Conservation (phyloP, 2,329 filamentous ascomycete species). For the Neofusicoccum umdonicola region DNA sequence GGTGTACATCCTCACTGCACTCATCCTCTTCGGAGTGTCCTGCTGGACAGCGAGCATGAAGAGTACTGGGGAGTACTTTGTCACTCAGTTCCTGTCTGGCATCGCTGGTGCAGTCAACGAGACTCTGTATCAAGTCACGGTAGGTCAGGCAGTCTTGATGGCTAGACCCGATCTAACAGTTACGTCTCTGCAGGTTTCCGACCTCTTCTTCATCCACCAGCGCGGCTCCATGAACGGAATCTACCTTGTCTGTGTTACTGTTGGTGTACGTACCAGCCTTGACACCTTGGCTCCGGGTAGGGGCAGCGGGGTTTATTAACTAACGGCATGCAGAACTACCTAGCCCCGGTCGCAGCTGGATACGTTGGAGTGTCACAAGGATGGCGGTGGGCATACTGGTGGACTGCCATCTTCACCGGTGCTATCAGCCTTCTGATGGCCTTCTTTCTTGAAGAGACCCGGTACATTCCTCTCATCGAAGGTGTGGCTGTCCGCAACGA, state of each 20-base stretch:
- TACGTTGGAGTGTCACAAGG: constrained; percentile 35
- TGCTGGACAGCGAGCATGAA: constrained; percentile 47
- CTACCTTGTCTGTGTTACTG: constrained; percentile 42
- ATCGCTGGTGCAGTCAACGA: constrained; percentile 46
- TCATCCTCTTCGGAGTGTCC: constrained; percentile 36
- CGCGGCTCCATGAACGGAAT: constrained; percentile 48
- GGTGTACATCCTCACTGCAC: constrained; percentile 45
- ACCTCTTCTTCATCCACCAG: constrained; percentile 51
- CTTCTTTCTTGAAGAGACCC: constrained; percentile 62
- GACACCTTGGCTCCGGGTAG: constrained; percentile 29
- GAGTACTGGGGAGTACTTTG: constrained; percentile 44
- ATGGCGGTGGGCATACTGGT: constrained; percentile 43
- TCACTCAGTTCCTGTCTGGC: constrained; percentile 45
- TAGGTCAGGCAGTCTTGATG: not conserved
- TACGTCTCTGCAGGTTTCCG: constrained; percentile 44
- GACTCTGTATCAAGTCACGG: constrained; percentile 12
- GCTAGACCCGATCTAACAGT: not conserved
- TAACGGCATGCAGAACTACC: constrained; percentile 49
- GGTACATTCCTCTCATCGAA: constrained; percentile 46
- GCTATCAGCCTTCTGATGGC: constrained; percentile 52
- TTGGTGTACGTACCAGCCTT: constrained; percentile 38
- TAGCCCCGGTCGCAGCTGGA: constrained; percentile 35
- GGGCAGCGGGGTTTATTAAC: constrained; percentile 39
- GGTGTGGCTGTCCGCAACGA: constrained; percentile 43
- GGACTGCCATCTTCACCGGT: constrained; percentile 54